A percentile compares a stretch with the other conserved stretches of the same genome.
These are phyloP conservation scores for Jimgerdemannia flammicorona DNA, from an alignment of 192 early-diverging fungal species.

Conservation along the genomic window DNA sequence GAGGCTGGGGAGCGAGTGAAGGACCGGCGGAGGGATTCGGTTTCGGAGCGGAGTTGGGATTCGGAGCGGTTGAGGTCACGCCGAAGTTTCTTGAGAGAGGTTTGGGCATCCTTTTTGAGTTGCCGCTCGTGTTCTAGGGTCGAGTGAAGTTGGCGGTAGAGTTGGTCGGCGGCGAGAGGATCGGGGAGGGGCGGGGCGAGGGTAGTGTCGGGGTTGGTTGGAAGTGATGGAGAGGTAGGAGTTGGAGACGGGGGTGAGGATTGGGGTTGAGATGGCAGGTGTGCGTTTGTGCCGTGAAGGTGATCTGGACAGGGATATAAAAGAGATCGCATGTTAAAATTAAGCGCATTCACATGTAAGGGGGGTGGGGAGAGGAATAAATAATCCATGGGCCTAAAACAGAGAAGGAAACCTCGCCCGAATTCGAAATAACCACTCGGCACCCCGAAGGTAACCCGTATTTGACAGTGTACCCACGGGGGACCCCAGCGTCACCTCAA, in stretches of 20 bases:
- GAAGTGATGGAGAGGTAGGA: background rate
- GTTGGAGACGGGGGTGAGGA: background rate
- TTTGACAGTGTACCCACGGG: too few relatives aligned
- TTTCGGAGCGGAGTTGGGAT: background rate
- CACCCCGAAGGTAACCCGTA: too few relatives aligned
- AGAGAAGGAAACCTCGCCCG: too few relatives aligned
- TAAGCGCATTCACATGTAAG: too few relatives aligned
- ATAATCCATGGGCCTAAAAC: too few relatives aligned
- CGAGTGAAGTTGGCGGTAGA: background rate
- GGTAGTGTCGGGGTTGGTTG: background rate
- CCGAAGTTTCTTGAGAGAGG: background rate
- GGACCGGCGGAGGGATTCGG: background rate
- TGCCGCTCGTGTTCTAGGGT: background rate
- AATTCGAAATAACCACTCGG: too few relatives aligned
- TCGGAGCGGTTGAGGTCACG: background rate
- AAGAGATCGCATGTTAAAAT: too few relatives aligned
- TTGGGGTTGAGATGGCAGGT: background rate
- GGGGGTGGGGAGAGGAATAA: too few relatives aligned
- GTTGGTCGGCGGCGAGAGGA: background rate
- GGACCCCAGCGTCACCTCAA: too few relatives aligned
- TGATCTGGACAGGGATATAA: too few relatives aligned
- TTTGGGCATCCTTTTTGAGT: background rate
- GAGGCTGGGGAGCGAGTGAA: background rate
- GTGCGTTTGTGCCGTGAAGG: too few relatives aligned
- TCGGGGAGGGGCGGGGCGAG: background rate